phyloP scores from a whole-genome alignment of 352 stramenopile species.

The Nothophytophthora sp. region DNA sequence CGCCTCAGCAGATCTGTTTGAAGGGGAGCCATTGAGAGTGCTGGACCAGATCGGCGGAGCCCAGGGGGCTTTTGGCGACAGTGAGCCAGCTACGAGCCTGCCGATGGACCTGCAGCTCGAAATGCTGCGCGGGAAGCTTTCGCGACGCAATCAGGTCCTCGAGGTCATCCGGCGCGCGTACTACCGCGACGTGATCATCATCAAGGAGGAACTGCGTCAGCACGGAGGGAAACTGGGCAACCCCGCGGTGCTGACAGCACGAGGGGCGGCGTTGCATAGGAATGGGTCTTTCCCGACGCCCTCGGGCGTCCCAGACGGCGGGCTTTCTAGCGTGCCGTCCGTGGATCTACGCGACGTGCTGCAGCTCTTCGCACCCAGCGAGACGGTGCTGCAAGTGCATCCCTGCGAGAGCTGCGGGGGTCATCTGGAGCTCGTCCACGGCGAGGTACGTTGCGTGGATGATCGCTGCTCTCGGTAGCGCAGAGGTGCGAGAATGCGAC shows the following conservation, averaged over 20 bases:
- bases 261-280: constrained; percentile 2
- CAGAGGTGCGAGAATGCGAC: too few species aligned
- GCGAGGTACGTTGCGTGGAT: constrained; percentile 40
- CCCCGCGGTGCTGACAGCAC: constrained; percentile 4
- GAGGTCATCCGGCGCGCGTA: constrained; percentile 78
- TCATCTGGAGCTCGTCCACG: constrained; percentile 77
- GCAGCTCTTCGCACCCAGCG: constrained; percentile 69
- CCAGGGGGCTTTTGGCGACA: constrained; percentile 28
- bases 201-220: constrained; percentile 79
- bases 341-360: constrained; percentile 70
- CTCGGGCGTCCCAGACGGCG: constrained; percentile 11
- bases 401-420: constrained; percentile 74
- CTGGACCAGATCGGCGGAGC: constrained; percentile 7
- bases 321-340: constrained; percentile 62
- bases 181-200: constrained; percentile 81
- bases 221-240: constrained; percentile 17
- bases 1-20: constrained; percentile 5
- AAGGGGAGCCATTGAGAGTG: constrained; percentile 6
- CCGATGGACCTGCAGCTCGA: constrained; percentile 48
- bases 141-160: constrained; percentile 70
- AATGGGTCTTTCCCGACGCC: not conserved
- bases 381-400: constrained; percentile 76
- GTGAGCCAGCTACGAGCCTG: constrained; percentile 37
- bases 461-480: not conserved
- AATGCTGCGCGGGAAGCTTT: constrained; percentile 68